Evolutionary conservation across 1,284 basidiomycete species (phyloP), one percentile per base, ranked within the genome.

Genomic region (Sanghuangporus weigelae): DNA sequence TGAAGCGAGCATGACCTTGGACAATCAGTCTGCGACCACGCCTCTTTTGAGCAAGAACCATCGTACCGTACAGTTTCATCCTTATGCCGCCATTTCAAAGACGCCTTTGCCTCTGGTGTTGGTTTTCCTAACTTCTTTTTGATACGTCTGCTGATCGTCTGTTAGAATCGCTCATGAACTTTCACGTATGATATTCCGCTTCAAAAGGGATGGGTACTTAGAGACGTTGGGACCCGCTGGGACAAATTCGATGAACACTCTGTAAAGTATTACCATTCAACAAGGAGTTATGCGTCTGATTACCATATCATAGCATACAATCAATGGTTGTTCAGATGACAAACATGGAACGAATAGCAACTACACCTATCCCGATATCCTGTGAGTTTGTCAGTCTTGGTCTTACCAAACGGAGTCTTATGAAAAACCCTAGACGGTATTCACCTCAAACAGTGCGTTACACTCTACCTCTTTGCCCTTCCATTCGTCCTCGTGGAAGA

Each of bases 381-480:
- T 92, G 90, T 88, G 70, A 57, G 84, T 70, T 12, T 58, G 50
- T 16, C 54, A 59, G 8, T 19, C 26, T 31, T 4, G 26, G 23
- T 23, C 16, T 40, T 39, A 50, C 39, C 49, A 53, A 26, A 1
- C 50, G 23, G 8, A 51, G 4, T 36, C 14, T 57, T 21, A 55
- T n/a, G 31, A 35, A 21, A 23, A 39, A 38, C 42, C 36, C 23
- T 67, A 89, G 87, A 91, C 68, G 84, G 90, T 48, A 92, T 96
- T 67, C 95, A 96, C 74, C 79, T 96, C 70, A 96, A 96, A 75
- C 95, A 96, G 84, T 92, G 90, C 67, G 90, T 95, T n/a, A 89
- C 89, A 1, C 76, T 95, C 1, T 95, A 95, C 75, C 83, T 96
- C 11, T 94, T 94, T 71, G 85, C 90, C 49, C 80, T 96, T 19